Evolutionary conservation across 2,329 filamentous ascomycete genomes (phyloP).

Genomic region (Gaeumannomyces sp.): DNA sequence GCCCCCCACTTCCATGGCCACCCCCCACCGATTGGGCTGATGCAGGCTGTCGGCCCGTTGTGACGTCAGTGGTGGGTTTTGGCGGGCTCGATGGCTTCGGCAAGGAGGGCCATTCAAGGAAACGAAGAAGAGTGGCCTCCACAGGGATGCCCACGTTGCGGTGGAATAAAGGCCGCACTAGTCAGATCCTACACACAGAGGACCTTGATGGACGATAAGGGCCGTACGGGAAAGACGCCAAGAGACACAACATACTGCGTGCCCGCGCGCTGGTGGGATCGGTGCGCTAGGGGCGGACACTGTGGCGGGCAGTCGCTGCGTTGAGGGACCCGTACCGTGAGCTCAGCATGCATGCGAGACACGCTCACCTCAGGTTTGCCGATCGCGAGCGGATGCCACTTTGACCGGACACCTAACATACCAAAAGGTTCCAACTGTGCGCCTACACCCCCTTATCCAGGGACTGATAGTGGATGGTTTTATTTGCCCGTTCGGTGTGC

Average conservation of each 20-base stretch:
- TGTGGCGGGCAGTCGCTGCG: neutral
- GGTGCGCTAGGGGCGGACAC: neutral
- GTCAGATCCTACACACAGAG: too few species aligned
- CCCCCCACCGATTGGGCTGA: neutral
- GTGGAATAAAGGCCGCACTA: neutral
- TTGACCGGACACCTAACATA: too few species aligned
- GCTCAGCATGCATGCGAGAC: too few species aligned
- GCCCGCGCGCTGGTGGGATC: neutral
- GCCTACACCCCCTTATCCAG: neutral
- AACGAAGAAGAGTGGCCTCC: neutral
- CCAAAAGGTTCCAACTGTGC: too few species aligned
- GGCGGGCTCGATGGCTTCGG: neutral
- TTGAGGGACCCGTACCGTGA: too few species aligned
- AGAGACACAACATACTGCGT: neutral
- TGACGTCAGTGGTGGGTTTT: neutral
- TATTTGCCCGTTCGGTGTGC: too few species aligned
- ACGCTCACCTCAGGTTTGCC: neutral
- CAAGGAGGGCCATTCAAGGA: neutral
- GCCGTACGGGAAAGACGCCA: neutral
- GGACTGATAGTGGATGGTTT: neutral
- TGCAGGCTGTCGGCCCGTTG: slow-evolving; percentile 1
- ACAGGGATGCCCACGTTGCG: slow-evolving; percentile 1
- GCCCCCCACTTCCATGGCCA: neutral
- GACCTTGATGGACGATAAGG: neutral
- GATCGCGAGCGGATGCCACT: neutral